Evolutionary conservation across 208 protist genomes (phyloP), one percentile per base, ranked within the genome.

Genomic region (Polymyxa betae): DNA sequence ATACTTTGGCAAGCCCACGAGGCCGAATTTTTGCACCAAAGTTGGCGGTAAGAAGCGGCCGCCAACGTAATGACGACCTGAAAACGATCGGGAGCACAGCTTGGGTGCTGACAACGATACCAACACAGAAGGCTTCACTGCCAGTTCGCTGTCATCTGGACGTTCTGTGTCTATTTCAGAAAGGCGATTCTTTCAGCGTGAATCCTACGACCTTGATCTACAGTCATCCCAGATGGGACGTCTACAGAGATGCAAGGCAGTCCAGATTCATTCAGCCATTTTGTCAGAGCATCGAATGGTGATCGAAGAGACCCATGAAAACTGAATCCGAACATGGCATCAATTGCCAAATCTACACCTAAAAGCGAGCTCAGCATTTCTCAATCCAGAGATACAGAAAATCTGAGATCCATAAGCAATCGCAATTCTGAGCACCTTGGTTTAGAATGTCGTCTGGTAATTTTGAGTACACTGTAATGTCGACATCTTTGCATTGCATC

Each of bases 31-130:
- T 12, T 82, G 16, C 5, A 82, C 35, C 16, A 82, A 20, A 20
- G 72, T n/a, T 20, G 72, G 72, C 5, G 72, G 72, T 43, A 82
- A n/a, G n/a, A 82, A 82, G 5, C 72, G 5, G 5, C 72, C 72
- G 10, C 72, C 72, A 43, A 82, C 16, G 40, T 82, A 82, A 82
- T 82, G 72, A 5, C 72, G 5, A 20, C 72, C 72, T 16, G 16
- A 20, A n/a, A 82, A 82, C 5, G 16, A 16, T n/a, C 5, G 5
- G 5, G 72, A 35, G 40, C 72, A 82, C 72, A 40, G 5, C 72
- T 82, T 82, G 10, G 72, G 72, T 43, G 72, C 72, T 35, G 72
- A 82, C n/a, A 82, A 82, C n/a, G 72, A 82, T n/a, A 82, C 72
- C 72, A 82, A 43, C 12, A 82, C n/a, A 5, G 72, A 82, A 5